phyloP scores from a whole-genome alignment of 345 rosid genomes.

The Alliaria petiolata region DNA sequence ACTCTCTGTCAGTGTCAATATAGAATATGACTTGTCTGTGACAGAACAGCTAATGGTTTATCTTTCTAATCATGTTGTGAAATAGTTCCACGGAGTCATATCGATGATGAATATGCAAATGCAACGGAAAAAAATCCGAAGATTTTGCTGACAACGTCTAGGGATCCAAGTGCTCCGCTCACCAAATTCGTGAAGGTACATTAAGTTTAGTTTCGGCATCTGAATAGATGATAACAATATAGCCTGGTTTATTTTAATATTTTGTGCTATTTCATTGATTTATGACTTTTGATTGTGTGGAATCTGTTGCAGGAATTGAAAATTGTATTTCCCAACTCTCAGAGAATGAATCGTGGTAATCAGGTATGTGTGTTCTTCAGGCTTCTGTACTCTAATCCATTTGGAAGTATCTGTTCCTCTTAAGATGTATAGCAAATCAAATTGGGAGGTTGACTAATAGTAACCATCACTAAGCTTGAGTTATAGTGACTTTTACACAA shows the following conservation, averaged over 20 bases:
- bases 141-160: constrained; percentile 79
- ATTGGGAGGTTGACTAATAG: not conserved
- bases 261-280: not conserved
- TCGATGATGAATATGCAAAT: constrained; percentile 88
- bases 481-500: not conserved
- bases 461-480: not conserved
- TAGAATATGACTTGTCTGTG: not conserved
- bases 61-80: constrained; percentile 12
- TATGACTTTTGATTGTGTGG: not conserved
- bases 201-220: not conserved
- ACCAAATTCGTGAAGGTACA: constrained; percentile 70
- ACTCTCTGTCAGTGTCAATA: not conserved
- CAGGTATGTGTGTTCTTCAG: constrained; percentile 63
- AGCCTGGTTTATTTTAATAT: not conserved
- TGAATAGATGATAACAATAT: not conserved
- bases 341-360: constrained; percentile 75
- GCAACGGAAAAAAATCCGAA: constrained; percentile 67
- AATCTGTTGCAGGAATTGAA: constrained; percentile 63
- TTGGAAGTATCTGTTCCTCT: not conserved
- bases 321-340: constrained; percentile 74
- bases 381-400: not conserved
- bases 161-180: constrained; percentile 88
- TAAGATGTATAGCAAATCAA: not conserved
- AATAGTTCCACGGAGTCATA: constrained; percentile 66
- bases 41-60: not conserved